Base-by-base conservation (phyloP, 495 filamentous ascomycete species). In the Penicillium robsamsonii region DNA sequence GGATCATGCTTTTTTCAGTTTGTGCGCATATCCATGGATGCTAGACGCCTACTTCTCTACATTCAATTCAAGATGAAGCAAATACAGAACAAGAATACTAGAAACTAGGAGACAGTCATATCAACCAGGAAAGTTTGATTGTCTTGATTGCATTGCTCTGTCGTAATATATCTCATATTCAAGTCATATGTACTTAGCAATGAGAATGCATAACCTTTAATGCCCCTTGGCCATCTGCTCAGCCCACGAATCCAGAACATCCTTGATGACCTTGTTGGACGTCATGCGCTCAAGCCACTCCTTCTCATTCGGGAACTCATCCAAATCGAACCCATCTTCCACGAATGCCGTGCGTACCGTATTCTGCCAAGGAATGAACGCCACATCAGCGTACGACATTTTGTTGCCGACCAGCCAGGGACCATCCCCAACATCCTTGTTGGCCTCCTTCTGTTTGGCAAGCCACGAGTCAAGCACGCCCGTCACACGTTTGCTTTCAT, bases 401-500 rank as follows among this genome's bases (percentile, higher is more conserved):
- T 79, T 81, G 33, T 73, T 72, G 0, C 82, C 83, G 22, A 87
- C 83, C 4, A 87, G 65, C 59, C 67, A 84, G 10, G 45, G 54
- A 31, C 54, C 54, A 50, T 49, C 54, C 8, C 27, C 54, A 20
- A 40, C 24, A 6, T 13, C 24, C 51, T 77, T 59, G 51, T 64
- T 67, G 5, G 63, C 62, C 15, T 43, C 54, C 53, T 78, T 61
- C 54, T 78, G 73, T 31, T 64, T 68, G 10, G 62, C 63, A 11
- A 87, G 69, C 35, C 72, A 66, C 2, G 50, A 56, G 38, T 87
- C 75, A 4, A 88, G 61, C 3, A 87, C 83, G 1, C 70, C 64
- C 24, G 74, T 69, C 15, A 87, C 78, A n/a, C 84, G 82, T 17
- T 72, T 62, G 5, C 81, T 62, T 67, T 88, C 85, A 4, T 78